Evolutionary conservation across 129 eudicot genomes (phyloP).

Genomic region (carrot (Daucus carota)): DH1_v3.0 NC_030383.2:61623001-61623500

Average conservation of each 20-base stretch:
- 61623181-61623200: constrained; percentile 55
- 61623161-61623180: constrained; percentile 44
- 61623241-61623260: constrained; percentile 70
- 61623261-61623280: constrained; percentile 9
- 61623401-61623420: neutral
- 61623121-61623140: constrained; percentile 20
- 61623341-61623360: neutral
- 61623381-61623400: neutral
- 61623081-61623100: constrained; percentile 25
- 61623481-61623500: neutral
- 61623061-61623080: neutral
- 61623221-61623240: constrained; percentile 88
- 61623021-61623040: neutral
- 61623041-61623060: neutral
- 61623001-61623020: neutral
- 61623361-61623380: neutral
- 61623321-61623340: neutral
- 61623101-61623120: constrained; percentile 5
- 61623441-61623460: neutral
- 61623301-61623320: neutral
- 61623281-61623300: neutral
- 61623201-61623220: constrained; percentile 69
- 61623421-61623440: neutral
- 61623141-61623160: constrained; percentile 10
- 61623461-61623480: neutral